These are phyloP conservation scores for Leccinum pseudoinsigne DNA, from an alignment of 1,284 basidiomycete genomes.

Conservation along the genomic window DNA sequence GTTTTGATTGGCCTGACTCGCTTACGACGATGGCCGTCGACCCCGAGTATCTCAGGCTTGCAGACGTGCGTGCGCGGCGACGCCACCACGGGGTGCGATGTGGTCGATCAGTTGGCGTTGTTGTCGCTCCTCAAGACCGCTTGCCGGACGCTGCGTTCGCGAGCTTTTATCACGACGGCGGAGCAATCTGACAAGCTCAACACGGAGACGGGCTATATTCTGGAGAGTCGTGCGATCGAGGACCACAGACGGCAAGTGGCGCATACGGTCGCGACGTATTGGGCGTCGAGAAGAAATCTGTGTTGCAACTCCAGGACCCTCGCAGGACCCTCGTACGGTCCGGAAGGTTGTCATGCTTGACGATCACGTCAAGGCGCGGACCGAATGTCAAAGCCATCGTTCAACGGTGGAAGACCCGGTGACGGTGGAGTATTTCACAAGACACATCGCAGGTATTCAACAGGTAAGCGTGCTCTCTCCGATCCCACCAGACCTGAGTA, in stretches of 20 bases:
- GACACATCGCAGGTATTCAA: constrained; percentile 97
- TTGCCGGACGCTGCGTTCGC: constrained; percentile 61
- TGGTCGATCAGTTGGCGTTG: constrained; percentile 77
- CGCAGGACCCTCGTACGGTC: constrained; percentile 95
- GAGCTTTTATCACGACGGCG: constrained; percentile 62
- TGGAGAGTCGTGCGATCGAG: constrained; percentile 67
- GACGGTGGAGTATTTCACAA: constrained; percentile 97
- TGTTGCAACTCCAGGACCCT: constrained; percentile 70
- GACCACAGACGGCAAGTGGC: constrained; percentile 14
- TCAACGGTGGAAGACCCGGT: constrained; percentile 98
- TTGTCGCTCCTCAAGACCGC: constrained; percentile 64
- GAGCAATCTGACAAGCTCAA: constrained; percentile 52
- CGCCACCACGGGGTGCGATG: constrained; percentile 59
- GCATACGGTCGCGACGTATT: constrained; percentile 51
- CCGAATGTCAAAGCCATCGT: constrained; percentile 98
- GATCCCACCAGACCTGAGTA: neutral
- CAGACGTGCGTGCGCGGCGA: too few species aligned
- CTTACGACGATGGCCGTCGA: too few species aligned
- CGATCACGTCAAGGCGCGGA: constrained; percentile 95
- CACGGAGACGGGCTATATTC: constrained; percentile 69
- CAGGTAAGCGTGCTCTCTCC: constrained; percentile 58
- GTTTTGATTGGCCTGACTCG: too few species aligned
- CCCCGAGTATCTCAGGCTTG: too few species aligned
- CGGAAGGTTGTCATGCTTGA: constrained; percentile 99
- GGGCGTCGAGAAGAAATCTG: constrained; percentile 98